Evolutionary conservation across 331 rosid species (phyloP).

Genomic region (Quercus phellos): DNA sequence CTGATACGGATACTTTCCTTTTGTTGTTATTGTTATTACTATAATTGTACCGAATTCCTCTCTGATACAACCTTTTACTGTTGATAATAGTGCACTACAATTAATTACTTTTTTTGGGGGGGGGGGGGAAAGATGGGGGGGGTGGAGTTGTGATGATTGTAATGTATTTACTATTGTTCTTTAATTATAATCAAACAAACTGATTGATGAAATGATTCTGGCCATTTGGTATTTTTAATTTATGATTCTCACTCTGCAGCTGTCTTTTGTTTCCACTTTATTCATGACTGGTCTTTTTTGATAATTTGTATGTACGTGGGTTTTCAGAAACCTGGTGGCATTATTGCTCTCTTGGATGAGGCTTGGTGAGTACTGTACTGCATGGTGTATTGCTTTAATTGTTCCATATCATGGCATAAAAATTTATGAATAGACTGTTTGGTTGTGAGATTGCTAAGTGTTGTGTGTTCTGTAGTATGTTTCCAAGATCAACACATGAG

Average conservation of each 20-base stretch:
- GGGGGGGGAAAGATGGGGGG: too few species aligned
- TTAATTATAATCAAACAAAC: neutral
- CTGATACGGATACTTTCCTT: neutral
- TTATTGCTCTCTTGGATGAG: constrained; percentile 94
- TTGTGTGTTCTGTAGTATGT: constrained; percentile 70
- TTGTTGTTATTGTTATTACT: neutral
- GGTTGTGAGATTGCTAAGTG: constrained; percentile 25
- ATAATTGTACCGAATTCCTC: neutral
- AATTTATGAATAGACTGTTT: neutral
- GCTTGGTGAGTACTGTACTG: constrained; percentile 70
- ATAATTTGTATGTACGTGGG: neutral
- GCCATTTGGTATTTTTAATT: neutral
- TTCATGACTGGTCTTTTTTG: constrained; percentile 2
- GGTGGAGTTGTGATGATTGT: too few species aligned
- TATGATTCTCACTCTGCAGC: neutral
- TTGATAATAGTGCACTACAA: too few species aligned
- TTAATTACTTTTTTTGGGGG: too few species aligned
- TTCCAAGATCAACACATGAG: constrained; percentile 97
- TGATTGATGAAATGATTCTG: neutral
- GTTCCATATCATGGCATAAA: neutral
- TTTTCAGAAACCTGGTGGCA: constrained; percentile 99
- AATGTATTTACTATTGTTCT: too few species aligned
- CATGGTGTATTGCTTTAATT: constrained; percentile 10
- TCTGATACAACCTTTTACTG: too few species aligned
- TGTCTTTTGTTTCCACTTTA: constrained; percentile 1